These are phyloP conservation scores for Ichthyophthirius multifiliis DNA, from an alignment of 169 alveolate genomes.

Conservation along the genomic window DNA sequence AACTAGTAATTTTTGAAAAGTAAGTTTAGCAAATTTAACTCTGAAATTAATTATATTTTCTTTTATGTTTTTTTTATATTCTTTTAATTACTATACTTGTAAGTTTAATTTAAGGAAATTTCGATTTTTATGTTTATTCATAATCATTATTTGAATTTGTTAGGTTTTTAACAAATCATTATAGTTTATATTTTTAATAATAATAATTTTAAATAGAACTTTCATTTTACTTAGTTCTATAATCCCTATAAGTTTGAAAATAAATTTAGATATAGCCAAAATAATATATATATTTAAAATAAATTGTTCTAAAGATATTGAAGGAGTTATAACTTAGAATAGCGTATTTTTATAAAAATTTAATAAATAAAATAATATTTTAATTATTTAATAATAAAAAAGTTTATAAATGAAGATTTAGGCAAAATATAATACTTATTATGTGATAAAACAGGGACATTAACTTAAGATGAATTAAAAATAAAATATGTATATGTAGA, in stretches of 20 bases:
- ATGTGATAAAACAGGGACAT: conserved; percentile 67
- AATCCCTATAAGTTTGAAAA: neutral
- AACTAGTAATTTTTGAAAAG: too few species aligned
- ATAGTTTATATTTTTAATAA: too few species aligned
- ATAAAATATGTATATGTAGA: conserved; percentile 77
- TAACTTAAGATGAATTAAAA: conserved; percentile 60
- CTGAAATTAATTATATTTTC: too few species aligned
- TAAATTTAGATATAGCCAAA: neutral
- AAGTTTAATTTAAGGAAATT: too few species aligned
- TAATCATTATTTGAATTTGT: too few species aligned
- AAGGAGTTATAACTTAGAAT: conserved; percentile 82
- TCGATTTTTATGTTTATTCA: too few species aligned
- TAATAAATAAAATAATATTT: conserved; percentile 83
- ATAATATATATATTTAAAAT: neutral
- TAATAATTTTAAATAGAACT: neutral
- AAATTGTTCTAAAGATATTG: neutral
- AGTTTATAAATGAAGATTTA: conserved; percentile 74
- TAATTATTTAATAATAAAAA: conserved; percentile 86
- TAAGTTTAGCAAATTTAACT: too few species aligned
- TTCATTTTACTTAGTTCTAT: neutral
- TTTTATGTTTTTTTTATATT: too few species aligned
- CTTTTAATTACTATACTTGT: too few species aligned
- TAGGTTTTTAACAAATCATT: too few species aligned
- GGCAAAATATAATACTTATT: conserved; percentile 58
- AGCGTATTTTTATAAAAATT: conserved; percentile 89